A percentile compares a stretch with the other conserved stretches of the same genome.
These are phyloP conservation scores for Elaphomyces granulatus DNA, from an alignment of 495 filamentous ascomycete species.

Conservation along the genomic window DNA sequence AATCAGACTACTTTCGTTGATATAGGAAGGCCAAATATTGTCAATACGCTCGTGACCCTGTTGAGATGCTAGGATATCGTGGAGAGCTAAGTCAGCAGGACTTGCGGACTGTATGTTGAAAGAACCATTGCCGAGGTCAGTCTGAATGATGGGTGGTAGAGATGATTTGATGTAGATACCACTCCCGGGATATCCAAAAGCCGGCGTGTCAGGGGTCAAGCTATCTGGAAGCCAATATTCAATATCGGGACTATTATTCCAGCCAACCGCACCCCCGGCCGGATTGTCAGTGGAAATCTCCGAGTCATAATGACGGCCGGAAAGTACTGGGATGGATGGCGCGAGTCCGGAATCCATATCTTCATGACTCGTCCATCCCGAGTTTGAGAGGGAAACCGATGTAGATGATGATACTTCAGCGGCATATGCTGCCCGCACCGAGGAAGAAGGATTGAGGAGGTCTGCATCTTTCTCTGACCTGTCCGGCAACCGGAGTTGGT, in stretches of 20 bases:
- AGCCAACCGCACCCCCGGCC: constrained; percentile 4
- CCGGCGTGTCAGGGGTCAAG: constrained; percentile 17
- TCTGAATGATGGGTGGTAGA: constrained; percentile 27
- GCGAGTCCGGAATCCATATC: too few relatives aligned
- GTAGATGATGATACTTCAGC: too few relatives aligned
- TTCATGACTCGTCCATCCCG: too few relatives aligned
- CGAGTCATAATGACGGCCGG: too few relatives aligned
- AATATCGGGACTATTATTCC: constrained; percentile 21
- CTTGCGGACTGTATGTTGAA: constrained; percentile 13
- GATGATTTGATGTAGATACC: constrained; percentile 27
- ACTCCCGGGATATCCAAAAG: constrained; percentile 26
- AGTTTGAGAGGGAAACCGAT: too few relatives aligned
- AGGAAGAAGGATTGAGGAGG: too few relatives aligned
- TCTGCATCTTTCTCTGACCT: too few relatives aligned
- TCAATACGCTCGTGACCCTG: background rate
- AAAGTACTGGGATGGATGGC: too few relatives aligned
- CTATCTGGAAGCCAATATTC: constrained; percentile 32
- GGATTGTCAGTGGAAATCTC: too few relatives aligned
- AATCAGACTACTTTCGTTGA: constrained; percentile 28
- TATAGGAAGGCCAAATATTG: constrained; percentile 22
- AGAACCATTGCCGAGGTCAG: constrained; percentile 10
- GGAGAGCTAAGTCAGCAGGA: constrained; percentile 10
- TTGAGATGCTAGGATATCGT: background rate
- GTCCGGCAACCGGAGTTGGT: too few relatives aligned
- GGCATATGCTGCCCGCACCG: too few relatives aligned